Evolutionary conservation across 2,329 filamentous ascomycete genomes (phyloP).

Genomic region (Aurifilum marmelostoma): DNA sequence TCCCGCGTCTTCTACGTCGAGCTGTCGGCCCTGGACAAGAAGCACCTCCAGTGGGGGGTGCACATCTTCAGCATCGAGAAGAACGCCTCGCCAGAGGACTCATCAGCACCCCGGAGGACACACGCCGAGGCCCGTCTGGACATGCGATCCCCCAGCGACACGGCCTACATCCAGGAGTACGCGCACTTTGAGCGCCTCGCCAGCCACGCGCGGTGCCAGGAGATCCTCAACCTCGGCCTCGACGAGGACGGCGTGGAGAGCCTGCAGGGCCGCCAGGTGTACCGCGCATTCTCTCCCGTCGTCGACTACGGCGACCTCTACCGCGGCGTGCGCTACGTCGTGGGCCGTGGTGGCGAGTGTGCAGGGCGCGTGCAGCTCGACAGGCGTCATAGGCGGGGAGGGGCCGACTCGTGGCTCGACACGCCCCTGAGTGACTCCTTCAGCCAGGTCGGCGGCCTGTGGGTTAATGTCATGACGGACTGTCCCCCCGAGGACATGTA

Average conservation of each 20-base stretch:
- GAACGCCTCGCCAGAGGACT: no score
- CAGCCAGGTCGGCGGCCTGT: conserved; percentile 43
- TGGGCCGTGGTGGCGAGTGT: conserved; percentile 35
- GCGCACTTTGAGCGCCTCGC: conserved; percentile 40
- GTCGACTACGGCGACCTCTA: conserved; percentile 42
- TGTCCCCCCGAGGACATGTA: conserved; percentile 36
- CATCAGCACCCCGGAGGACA: neutral
- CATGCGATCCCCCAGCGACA: neutral
- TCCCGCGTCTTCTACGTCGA: no score
- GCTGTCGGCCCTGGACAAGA: no score
- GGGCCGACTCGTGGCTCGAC: conserved; percentile 34
- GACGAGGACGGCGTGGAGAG: conserved; percentile 37
- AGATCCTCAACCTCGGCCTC: conserved; percentile 33
- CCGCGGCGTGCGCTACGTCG: conserved; percentile 38
- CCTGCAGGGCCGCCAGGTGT: conserved; percentile 42
- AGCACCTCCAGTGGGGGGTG: no score
- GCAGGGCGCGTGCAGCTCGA: conserved; percentile 36
- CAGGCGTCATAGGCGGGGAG: neutral
- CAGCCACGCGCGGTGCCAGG: conserved; percentile 36
- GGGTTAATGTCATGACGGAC: conserved; percentile 42
- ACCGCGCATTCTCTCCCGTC: conserved; percentile 40
- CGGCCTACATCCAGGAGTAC: conserved; percentile 30
- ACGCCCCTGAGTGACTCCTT: conserved; percentile 37
- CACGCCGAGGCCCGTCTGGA: conserved; percentile 4
- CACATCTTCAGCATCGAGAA: no score